Evolutionary conservation across 2,329 filamentous ascomycete species (phyloP).

Genomic region (Diplodia sapinea): DNA sequence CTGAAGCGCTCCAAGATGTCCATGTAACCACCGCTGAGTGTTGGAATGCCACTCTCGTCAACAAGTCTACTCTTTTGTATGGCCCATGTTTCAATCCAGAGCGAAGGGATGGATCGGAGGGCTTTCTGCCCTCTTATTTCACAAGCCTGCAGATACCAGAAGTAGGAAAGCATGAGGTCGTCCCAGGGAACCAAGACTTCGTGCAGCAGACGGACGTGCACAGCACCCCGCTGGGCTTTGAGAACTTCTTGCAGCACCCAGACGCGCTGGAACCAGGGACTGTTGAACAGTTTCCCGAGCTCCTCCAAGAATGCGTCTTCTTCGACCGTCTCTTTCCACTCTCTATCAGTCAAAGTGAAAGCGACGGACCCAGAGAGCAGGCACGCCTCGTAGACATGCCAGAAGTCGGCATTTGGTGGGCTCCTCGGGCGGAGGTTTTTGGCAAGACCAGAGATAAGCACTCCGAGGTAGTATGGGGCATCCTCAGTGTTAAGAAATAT

Average conservation of each 20-base stretch:
- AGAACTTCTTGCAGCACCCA: conserved; percentile 13
- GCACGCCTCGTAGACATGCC: background rate
- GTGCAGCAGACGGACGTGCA: background rate
- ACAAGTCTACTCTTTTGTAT: too few species aligned
- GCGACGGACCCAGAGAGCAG: too few species aligned
- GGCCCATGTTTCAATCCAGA: background rate
- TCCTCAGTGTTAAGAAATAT: conserved; percentile 31
- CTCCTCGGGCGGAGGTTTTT: too few species aligned
- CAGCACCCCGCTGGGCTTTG: background rate
- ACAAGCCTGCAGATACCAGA: background rate
- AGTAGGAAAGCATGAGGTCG: background rate
- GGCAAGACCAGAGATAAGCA: too few species aligned
- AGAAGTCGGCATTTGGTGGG: too few species aligned
- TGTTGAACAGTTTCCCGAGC: background rate
- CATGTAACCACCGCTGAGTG: background rate
- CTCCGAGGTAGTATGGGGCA: background rate
- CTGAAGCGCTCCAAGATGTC: background rate
- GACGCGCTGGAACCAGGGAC: conserved; percentile 3
- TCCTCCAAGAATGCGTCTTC: background rate
- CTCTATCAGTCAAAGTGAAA: background rate
- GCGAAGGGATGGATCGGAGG: background rate
- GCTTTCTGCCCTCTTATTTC: background rate
- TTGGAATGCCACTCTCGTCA: too few species aligned
- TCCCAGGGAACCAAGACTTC: background rate
- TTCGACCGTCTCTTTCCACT: background rate